Conservation (phyloP, 139 green algal genomes). For the Zygnema circumcarinatum region DNA sequence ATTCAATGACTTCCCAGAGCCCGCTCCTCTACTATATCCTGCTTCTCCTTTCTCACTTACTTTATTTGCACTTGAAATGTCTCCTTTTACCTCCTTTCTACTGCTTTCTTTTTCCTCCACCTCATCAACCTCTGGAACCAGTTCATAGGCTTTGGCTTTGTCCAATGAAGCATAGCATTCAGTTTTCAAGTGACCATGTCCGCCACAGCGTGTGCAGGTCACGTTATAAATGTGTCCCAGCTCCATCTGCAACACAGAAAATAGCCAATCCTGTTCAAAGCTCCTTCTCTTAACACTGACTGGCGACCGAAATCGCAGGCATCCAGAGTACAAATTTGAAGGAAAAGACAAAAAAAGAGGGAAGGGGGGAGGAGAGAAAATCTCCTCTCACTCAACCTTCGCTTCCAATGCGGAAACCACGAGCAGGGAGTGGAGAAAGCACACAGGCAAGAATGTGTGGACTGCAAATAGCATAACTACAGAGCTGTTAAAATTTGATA, state of each 20-base stretch:
- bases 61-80: not conserved
- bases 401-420: not conserved
- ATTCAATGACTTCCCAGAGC: conserved; percentile 1
- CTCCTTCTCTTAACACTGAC: not conserved
- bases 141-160: conserved; percentile 32
- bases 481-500: no score
- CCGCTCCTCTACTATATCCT: conserved; percentile 3
- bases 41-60: not conserved
- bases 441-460: not conserved
- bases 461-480: not conserved
- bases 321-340: not conserved
- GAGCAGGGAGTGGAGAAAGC: not conserved
- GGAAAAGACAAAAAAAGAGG: not conserved
- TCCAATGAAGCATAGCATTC: conserved; percentile 43
- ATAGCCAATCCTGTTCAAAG: no score
- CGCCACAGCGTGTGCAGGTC: conserved; percentile 52
- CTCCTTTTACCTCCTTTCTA: not conserved
- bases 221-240: conserved; percentile 50
- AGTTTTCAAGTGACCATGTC: conserved; percentile 54
- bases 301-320: not conserved
- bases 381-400: not conserved
- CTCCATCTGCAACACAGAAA: conserved; percentile 37
- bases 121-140: conserved; percentile 36
- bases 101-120: not conserved
- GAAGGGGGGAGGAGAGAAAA: not conserved